These are phyloP conservation scores for Ephemerocybe angulata DNA, from an alignment of 768 basidiomycete genomes.

Conservation along the genomic window DNA sequence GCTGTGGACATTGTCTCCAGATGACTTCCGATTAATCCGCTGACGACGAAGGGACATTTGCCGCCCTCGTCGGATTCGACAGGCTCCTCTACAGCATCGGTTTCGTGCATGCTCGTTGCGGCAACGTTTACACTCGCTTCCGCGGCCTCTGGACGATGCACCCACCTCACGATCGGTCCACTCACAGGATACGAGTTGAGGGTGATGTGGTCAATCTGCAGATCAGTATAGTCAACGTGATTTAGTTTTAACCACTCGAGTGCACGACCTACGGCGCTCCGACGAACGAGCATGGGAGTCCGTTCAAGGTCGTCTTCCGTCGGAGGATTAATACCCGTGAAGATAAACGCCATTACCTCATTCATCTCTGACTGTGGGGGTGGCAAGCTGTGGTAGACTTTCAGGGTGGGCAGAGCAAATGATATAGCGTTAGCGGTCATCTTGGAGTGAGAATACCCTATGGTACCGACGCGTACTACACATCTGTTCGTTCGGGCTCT, in stretches of 20 bases:
- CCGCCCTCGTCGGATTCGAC: constrained; percentile 18
- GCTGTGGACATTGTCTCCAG: constrained; percentile 17
- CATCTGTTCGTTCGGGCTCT: background rate
- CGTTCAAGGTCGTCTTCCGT: constrained; percentile 21
- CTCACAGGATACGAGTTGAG: constrained; percentile 20
- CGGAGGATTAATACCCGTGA: constrained; percentile 26
- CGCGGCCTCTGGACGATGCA: background rate
- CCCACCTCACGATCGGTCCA: background rate
- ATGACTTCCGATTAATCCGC: constrained; percentile 29
- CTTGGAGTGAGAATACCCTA: background rate
- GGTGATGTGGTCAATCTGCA: constrained; percentile 27
- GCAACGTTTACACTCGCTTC: background rate
- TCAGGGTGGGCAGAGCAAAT: background rate
- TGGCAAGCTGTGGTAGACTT: background rate
- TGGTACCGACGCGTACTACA: background rate
- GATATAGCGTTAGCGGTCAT: background rate
- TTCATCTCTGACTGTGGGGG: constrained; percentile 18
- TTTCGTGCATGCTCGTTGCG: constrained; percentile 26
- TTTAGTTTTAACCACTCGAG: constrained; percentile 35
- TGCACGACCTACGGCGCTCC: constrained; percentile 20
- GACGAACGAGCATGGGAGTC: constrained; percentile 25
- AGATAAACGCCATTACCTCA: constrained; percentile 31
- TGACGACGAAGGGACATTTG: constrained; percentile 33
- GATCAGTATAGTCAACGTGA: constrained; percentile 29
- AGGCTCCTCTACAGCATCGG: background rate